Percentiles rank a stretch among this genome's conserved stretches.
Conservation (phyloP, 164 flowering plant species). For the Magnolia kwangsiensis region DNA sequence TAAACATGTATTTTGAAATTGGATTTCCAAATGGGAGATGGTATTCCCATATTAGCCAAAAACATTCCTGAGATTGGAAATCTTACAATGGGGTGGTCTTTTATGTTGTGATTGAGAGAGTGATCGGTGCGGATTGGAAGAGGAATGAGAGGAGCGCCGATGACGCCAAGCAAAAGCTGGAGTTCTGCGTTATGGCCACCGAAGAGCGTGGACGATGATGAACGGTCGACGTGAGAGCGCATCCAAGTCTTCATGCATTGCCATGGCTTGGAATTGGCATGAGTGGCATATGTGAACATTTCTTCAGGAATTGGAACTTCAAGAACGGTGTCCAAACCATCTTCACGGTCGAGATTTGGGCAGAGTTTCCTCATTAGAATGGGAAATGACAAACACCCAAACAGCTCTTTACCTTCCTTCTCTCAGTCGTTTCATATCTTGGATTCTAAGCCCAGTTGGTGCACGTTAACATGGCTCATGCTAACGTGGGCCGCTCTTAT, state of each 20-base stretch:
- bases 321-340: constrained; percentile 83
- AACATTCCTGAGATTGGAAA: background rate
- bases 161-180: constrained; percentile 75
- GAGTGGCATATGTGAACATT: constrained; percentile 37
- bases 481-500: constrained; percentile 21
- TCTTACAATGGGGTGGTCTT: constrained; percentile 74
- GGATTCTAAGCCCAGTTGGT: constrained; percentile 17
- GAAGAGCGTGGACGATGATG: constrained; percentile 19
- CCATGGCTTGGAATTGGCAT: constrained; percentile 41
- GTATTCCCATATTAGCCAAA: background rate
- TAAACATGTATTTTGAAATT: no score
- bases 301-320: constrained; percentile 96
- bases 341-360: constrained; percentile 76
- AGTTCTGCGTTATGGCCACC: constrained; percentile 55
- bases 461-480: constrained; percentile 32
- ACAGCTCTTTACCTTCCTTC: background rate
- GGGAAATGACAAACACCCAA: background rate
- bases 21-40: background rate
- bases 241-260: constrained; percentile 71
- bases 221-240: constrained; percentile 30
- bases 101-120: constrained; percentile 33
- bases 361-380: constrained; percentile 74
- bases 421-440: constrained; percentile 8
- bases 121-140: constrained; percentile 43
- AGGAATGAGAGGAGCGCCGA: constrained; percentile 84